Conservation (phyloP, 345 rosid genomes). For the Triadica sebifera region DNA sequence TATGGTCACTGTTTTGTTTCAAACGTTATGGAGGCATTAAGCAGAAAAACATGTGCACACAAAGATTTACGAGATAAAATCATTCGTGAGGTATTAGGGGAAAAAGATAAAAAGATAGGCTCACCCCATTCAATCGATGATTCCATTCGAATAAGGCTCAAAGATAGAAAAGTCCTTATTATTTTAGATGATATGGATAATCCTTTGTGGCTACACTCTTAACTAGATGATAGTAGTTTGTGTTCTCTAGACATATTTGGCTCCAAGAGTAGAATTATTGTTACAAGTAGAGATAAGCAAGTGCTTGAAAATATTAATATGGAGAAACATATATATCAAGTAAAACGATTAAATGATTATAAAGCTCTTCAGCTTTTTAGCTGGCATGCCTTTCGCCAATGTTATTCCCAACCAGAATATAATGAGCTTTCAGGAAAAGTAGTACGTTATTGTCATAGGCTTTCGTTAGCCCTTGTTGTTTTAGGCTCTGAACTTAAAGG, state of each 20-base stretch:
- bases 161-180: not conserved
- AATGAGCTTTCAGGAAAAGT: not conserved
- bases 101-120: not conserved
- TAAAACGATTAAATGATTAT: not conserved
- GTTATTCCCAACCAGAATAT: not conserved
- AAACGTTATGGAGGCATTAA: too few species aligned
- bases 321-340: not conserved
- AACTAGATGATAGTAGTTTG: not conserved
- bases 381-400: not conserved
- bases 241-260: not conserved
- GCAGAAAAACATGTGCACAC: too few species aligned
- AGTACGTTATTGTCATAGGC: not conserved
- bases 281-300: slow-evolving; percentile 6
- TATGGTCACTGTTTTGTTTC: too few species aligned
- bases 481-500: not conserved
- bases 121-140: not conserved
- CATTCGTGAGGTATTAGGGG: not conserved
- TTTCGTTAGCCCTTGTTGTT: not conserved
- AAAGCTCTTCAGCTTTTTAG: not conserved
- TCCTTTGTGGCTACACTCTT: not conserved
- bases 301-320: not conserved
- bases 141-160: not conserved
- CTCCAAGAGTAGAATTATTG: not conserved
- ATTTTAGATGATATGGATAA: not conserved
- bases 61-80: not conserved